A percentile compares a stretch with the other conserved stretches of the same genome.
Evolutionary conservation across 2,329 filamentous ascomycete genomes (phyloP).

Genomic region (Elsinoe ampelina): DNA sequence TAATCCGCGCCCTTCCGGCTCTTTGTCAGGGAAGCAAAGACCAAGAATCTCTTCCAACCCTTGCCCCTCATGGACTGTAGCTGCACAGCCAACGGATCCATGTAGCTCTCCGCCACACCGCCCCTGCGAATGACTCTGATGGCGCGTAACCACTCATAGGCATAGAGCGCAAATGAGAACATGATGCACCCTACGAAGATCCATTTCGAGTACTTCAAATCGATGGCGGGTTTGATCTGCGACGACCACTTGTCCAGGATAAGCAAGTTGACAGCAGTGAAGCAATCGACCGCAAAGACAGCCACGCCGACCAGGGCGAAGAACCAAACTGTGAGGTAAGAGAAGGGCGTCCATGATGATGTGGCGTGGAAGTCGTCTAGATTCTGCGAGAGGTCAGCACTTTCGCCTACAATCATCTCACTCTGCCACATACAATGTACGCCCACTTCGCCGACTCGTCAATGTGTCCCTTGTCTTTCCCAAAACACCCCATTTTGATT

Average conservation of each 20-base stretch:
- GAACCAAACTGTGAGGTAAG: constrained; percentile 78
- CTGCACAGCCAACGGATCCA: constrained; percentile 77
- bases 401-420: too few species aligned
- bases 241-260: constrained; percentile 85
- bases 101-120: constrained; percentile 82
- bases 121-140: constrained; percentile 71
- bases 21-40: constrained; percentile 84
- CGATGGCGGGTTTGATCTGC: constrained; percentile 67
- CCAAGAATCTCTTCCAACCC: constrained; percentile 84
- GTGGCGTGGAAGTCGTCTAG: constrained; percentile 70
- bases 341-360: constrained; percentile 66
- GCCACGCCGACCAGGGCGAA: constrained; percentile 69
- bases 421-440: constrained; percentile 55
- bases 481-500: constrained; percentile 27
- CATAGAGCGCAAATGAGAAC: constrained; percentile 73
- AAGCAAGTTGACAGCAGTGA: constrained; percentile 85
- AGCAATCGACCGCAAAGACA: constrained; percentile 83
- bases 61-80: constrained; percentile 73
- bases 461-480: constrained; percentile 29
- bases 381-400: constrained; percentile 30
- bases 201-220: constrained; percentile 76
- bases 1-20: constrained; percentile 87
- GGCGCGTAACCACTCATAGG: constrained; percentile 71
- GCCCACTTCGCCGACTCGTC: constrained; percentile 61
- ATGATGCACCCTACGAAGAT: constrained; percentile 92